These are phyloP conservation scores for Candida berthetii DNA, from an alignment of 805 yeast species.

Conservation along the genomic window DNA sequence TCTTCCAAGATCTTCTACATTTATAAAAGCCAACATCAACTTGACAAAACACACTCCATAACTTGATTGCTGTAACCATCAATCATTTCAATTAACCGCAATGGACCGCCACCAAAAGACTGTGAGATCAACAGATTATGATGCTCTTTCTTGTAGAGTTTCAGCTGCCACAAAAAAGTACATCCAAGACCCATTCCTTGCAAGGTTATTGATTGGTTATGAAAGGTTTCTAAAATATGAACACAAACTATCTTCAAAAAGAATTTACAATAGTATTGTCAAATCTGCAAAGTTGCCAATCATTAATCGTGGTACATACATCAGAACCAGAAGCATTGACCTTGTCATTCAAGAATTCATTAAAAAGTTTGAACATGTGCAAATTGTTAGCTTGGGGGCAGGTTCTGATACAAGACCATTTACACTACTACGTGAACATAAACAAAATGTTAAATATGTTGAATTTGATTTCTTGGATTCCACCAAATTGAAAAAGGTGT, in stretches of 20 bases:
- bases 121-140: conserved; percentile 47
- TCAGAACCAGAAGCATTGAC: conserved; percentile 52
- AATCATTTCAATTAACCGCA: neutral
- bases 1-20: no score
- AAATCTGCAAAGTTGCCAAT: conserved; percentile 38
- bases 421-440: conserved; percentile 23
- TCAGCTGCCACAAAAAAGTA: conserved; percentile 47
- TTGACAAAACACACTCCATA: no score
- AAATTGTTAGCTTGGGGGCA: conserved; percentile 62
- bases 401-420: conserved; percentile 58
- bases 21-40: no score
- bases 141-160: conserved; percentile 61
- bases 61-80: neutral
- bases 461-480: conserved; percentile 50
- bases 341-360: conserved; percentile 36
- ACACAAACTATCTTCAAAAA: conserved; percentile 12
- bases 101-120: conserved; percentile 9
- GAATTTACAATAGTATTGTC: conserved; percentile 11
- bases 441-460: conserved; percentile 25
- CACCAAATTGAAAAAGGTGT: conserved; percentile 32
- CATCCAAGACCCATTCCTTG: conserved; percentile 29
- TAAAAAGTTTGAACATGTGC: conserved; percentile 26
- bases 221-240: conserved; percentile 16
- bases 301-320: conserved; percentile 66
- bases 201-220: conserved; percentile 10